A percentile compares a stretch with the other conserved stretches of the same genome.
phyloP scores from a whole-genome alignment of 805 yeast species.

The Starmerella vitae region DNA sequence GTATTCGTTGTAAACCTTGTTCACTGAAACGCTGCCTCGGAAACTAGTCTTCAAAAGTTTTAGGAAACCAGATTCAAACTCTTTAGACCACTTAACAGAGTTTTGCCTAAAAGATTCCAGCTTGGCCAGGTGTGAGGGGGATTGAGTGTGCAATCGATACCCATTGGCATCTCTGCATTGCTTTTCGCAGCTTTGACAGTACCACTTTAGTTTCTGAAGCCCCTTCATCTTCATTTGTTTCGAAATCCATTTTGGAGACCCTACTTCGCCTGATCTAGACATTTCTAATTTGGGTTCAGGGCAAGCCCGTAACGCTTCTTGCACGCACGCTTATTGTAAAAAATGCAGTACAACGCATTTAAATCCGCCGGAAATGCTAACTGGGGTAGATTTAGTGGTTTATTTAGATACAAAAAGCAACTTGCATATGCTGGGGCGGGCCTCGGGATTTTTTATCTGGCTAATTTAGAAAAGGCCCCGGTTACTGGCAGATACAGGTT shows the following conservation, averaged over 20 bases:
- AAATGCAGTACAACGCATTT: constrained; percentile 22
- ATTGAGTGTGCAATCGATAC: constrained; percentile 71
- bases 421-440: constrained; percentile 23
- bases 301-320: too few relatives aligned
- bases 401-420: constrained; percentile 12
- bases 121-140: constrained; percentile 61
- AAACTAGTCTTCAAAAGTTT: constrained; percentile 50
- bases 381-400: constrained; percentile 10
- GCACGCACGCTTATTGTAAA: too few relatives aligned
- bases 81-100: constrained; percentile 40
- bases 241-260: constrained; percentile 56
- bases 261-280: constrained; percentile 25
- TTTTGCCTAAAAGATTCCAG: constrained; percentile 29
- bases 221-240: constrained; percentile 73
- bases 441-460: constrained; percentile 31
- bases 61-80: constrained; percentile 54
- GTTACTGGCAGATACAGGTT: constrained; percentile 59
- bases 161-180: constrained; percentile 97
- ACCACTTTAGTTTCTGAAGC: constrained; percentile 70
- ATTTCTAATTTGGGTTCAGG: too few relatives aligned
- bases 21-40: constrained; percentile 76
- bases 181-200: constrained; percentile 79
- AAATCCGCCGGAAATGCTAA: constrained; percentile 22
- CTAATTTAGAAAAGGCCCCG: constrained; percentile 67
- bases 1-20: constrained; percentile 79